A percentile compares a stretch with the other conserved stretches of the same genome.
Conservation (phyloP, 257 asterid species). For the Rubia yunnanensis region DNA sequence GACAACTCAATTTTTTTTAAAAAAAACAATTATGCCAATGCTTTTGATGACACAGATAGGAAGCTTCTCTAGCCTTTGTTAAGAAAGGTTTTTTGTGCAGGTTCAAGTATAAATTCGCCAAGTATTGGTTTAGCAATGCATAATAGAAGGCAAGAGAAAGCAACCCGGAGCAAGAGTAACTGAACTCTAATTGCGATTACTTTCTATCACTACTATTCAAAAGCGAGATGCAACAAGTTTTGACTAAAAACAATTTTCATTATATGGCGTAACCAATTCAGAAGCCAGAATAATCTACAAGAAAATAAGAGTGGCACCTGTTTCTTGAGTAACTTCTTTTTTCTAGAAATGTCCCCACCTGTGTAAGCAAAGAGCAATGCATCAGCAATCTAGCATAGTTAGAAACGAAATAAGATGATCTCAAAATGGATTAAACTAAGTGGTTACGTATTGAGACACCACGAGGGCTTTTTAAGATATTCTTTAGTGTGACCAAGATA, state of each 20-base stretch:
- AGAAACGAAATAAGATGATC: not conserved
- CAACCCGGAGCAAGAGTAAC: not conserved
- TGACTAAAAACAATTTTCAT: no score
- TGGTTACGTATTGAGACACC: not conserved
- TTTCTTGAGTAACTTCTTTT: slow-evolving; percentile 87
- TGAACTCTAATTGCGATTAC: not conserved
- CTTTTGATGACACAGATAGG: not conserved
- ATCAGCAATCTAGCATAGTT: not conserved
- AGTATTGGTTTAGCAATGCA: not conserved
- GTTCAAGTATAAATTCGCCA: no score
- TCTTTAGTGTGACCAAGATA: not conserved
- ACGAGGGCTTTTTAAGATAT: not conserved
- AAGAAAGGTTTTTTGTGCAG: not conserved
- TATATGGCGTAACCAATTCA: not conserved
- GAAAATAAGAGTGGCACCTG: slow-evolving; percentile 41
- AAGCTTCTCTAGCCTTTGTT: not conserved
- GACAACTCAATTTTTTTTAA: no score
- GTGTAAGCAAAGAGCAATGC: slow-evolving; percentile 12
- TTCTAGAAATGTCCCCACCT: slow-evolving; percentile 95
- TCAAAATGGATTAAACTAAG: not conserved
- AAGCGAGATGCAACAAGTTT: not conserved
- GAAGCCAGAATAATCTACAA: not conserved
- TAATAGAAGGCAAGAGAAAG: not conserved
- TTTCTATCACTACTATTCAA: not conserved
- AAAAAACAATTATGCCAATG: no score